Base-by-base conservation (phyloP, 306 rosid species). In the Hippophae tibetana region DNA sequence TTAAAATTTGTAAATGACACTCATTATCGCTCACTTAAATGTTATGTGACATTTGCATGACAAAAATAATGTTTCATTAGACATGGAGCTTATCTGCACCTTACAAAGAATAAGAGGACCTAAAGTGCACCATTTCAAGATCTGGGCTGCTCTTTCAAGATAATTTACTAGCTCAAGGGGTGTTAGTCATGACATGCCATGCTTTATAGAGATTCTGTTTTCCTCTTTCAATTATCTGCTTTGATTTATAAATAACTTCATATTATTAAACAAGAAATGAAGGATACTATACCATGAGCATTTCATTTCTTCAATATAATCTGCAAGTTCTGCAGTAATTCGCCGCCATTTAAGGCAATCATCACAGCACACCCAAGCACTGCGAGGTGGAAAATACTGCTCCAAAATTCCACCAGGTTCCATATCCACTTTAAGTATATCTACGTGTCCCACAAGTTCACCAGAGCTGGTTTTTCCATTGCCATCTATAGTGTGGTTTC, bases 361-460 rank as follows among this genome's bases (percentile, higher is more conserved):
- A 81, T 93, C 99, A 62, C 99, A 93, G 51, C 87, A 82, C 68
- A 84, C 99, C 99, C 99, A 93, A 40, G 99, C 99, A 72, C 81
- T 84, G 58, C 60, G 76, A 1, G 78, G 79, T 46, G 87, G 79
- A 60, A 55, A 54, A 72, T 71, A 76, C 71, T 77, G 90, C 72
- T 79, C 81, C 64, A 56, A 84, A 61, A 69, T 47, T 63, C 64
- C 79, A 63, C 71, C 90, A 31, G 78, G 62, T 27, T 43, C 50
- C 69, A 45, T 42, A 18, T 77, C 76, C 75, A 61, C 58, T 68
- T 77, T 68, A 62, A 72, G 70, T 65, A 63, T 51, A 50, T 57
- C 72, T 43, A 69, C 42, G 18, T 72, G 70, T 64, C 68, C 80
- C 56, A 54, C 57, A 68, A 66, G 52, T 42, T 68, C 76, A 52